Percentiles rank a stretch among this genome's conserved stretches.
These are phyloP conservation scores for Pulicaria dysenterica DNA, from an alignment of 129 eudicot genomes.

Conservation along the genomic window DNA sequence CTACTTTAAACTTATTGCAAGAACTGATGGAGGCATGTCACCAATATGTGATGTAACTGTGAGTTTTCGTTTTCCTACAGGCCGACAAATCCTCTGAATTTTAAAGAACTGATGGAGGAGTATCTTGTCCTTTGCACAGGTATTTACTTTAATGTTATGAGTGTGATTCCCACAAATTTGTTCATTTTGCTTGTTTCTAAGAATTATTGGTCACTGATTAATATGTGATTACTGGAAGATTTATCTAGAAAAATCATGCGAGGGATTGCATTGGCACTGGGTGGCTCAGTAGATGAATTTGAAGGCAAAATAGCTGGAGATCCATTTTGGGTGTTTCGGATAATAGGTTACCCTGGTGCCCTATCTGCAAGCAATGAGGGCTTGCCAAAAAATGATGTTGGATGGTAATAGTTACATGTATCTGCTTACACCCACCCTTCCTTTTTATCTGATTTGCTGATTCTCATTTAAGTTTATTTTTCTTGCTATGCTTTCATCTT, in stretches of 20 bases:
- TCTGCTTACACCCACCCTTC: background rate
- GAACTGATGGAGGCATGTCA: background rate
- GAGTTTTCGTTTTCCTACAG: constrained; percentile 39
- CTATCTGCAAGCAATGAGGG: constrained; percentile 37
- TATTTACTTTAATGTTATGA: constrained; percentile 19
- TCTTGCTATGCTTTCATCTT: constrained; percentile 24
- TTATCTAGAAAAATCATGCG: constrained; percentile 83
- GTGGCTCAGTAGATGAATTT: constrained; percentile 66
- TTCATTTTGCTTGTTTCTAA: background rate
- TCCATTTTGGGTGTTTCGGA: constrained; percentile 91
- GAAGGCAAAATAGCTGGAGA: constrained; percentile 91
- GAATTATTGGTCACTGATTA: constrained; percentile 2
- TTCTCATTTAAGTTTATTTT: constrained; percentile 20
- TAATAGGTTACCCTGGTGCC: constrained; percentile 84
- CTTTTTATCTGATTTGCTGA: background rate
- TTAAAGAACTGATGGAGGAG: constrained; percentile 62
- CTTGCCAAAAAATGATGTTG: constrained; percentile 57
- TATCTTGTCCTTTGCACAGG: constrained; percentile 85
- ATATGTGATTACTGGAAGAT: constrained; percentile 38
- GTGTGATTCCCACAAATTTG: background rate
- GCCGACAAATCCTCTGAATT: constrained; percentile 73
- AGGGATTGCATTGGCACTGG: constrained; percentile 87
- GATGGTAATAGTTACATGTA: constrained; percentile 59
- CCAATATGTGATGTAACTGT: background rate
- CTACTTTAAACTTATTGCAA: background rate